Conservation (phyloP, 2,329 filamentous ascomycete genomes). For the Penicillium sclerotiorum region DNA sequence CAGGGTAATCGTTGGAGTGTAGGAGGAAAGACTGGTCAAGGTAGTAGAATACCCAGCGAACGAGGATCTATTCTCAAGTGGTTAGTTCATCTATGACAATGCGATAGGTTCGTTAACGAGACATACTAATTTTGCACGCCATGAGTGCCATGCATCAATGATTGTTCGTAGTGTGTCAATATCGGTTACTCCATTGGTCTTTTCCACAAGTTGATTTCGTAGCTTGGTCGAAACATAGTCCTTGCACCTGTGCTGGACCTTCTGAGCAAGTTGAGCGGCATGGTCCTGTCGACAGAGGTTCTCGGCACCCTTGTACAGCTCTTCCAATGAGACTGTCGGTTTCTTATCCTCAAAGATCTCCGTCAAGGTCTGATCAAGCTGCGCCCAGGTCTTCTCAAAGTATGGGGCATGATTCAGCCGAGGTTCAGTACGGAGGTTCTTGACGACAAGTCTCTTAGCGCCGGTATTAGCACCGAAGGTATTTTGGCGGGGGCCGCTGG, state of each 20-base stretch:
- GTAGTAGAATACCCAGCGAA: constrained; percentile 91
- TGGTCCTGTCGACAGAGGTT: constrained; percentile 82
- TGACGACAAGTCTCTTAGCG: constrained; percentile 86
- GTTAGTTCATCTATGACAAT: constrained; percentile 1
- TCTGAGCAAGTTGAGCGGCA: constrained; percentile 67
- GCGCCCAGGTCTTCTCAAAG: constrained; percentile 72
- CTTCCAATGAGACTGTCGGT: constrained; percentile 76
- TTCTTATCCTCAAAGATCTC: constrained; percentile 70
- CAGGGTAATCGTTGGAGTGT: constrained; percentile 67
- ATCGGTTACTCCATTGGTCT: constrained; percentile 57
- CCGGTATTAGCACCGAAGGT: constrained; percentile 74
- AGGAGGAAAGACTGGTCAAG: constrained; percentile 88
- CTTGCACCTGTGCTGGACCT: constrained; percentile 68
- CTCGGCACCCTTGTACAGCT: constrained; percentile 87
- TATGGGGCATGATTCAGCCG: constrained; percentile 72
- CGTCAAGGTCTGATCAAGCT: constrained; percentile 72
- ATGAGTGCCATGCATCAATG: constrained; percentile 69
- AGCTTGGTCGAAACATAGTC: constrained; percentile 62
- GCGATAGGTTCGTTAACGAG: neutral
- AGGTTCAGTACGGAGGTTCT: constrained; percentile 75
- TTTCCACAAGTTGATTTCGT: constrained; percentile 60
- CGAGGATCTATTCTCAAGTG: constrained; percentile 55
- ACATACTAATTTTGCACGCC: constrained; percentile 75
- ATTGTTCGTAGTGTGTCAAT: constrained; percentile 66
- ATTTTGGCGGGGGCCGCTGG: constrained; percentile 35